A percentile compares a stretch with the other conserved stretches of the same genome.
Conservation (phyloP, 202 grass and related monocot genomes). For the Panicum virgatum region DNA sequence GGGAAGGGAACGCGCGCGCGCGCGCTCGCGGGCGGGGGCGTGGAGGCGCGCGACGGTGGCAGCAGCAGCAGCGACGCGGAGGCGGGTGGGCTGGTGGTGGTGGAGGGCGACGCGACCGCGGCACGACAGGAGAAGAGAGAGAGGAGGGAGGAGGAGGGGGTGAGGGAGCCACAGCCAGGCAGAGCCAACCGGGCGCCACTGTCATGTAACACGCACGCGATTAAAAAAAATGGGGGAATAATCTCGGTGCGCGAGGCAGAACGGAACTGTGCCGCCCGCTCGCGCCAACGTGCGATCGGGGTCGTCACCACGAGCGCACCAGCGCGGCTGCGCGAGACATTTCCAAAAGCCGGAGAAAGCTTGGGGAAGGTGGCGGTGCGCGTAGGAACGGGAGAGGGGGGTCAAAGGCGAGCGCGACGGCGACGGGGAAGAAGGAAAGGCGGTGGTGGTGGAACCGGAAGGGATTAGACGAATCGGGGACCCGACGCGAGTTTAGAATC, state of each 20-base stretch:
- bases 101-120: constrained; percentile 46
- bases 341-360: constrained; percentile 37
- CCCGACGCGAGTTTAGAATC: background rate
- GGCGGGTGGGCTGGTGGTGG: constrained; percentile 1
- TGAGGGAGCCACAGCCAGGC: constrained; percentile 4
- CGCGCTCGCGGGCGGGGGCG: background rate
- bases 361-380: constrained; percentile 30
- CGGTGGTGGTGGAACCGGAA: background rate
- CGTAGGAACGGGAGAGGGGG: background rate
- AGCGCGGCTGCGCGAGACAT: constrained; percentile 24
- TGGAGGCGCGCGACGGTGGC: background rate
- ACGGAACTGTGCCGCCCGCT: background rate
- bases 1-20: background rate
- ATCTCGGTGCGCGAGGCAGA: constrained; percentile 29
- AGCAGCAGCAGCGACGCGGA: background rate
- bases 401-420: background rate
- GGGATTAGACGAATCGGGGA: background rate
- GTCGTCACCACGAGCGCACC: constrained; percentile 11
- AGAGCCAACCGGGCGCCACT: constrained; percentile 34
- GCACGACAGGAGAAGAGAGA: constrained; percentile 20
- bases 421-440: constrained; percentile 1
- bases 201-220: constrained; percentile 42
- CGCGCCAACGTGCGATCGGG: constrained; percentile 44
- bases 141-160: background rate
- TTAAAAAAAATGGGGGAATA: constrained; percentile 37